These are phyloP conservation scores for Ilex paraguariensis DNA, from an alignment of 305 asterid genomes.

Conservation along the genomic window DNA sequence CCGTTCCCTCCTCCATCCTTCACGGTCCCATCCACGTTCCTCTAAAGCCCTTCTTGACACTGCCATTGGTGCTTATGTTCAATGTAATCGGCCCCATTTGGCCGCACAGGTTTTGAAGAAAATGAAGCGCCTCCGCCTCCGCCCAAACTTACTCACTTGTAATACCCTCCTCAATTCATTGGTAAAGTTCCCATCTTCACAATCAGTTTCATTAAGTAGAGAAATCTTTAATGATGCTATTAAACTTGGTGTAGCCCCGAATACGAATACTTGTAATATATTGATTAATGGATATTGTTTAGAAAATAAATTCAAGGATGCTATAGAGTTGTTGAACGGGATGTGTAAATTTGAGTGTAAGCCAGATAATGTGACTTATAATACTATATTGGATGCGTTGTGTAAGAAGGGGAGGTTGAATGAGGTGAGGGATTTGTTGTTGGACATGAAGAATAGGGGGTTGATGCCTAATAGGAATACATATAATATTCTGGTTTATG, in stretches of 20 bases:
- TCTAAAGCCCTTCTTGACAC: slow-evolving; percentile 48
- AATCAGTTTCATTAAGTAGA: slow-evolving; percentile 32
- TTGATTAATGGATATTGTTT: slow-evolving; percentile 71
- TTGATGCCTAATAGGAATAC: slow-evolving; percentile 55
- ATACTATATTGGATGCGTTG: slow-evolving; percentile 57
- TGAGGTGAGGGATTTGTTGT: slow-evolving; percentile 60
- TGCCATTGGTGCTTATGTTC: slow-evolving; percentile 59
- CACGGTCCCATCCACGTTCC: slow-evolving; percentile 38
- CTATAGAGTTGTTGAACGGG: slow-evolving; percentile 42
- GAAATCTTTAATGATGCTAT: slow-evolving; percentile 69
- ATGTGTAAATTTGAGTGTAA: slow-evolving; percentile 50
- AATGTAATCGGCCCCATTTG: slow-evolving; percentile 51
- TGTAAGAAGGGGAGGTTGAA: slow-evolving; percentile 71
- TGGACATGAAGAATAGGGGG: slow-evolving; percentile 68
- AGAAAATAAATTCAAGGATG: slow-evolving; percentile 53
- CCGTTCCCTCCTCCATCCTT: slow-evolving; percentile 43
- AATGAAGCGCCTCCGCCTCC: slow-evolving; percentile 57
- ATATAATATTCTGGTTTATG: slow-evolving; percentile 67
- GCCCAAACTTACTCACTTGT: slow-evolving; percentile 43
- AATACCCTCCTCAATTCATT: slow-evolving; percentile 49
- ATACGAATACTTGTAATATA: slow-evolving; percentile 58
- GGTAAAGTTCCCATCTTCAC: slow-evolving; percentile 60
- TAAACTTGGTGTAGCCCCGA: slow-evolving; percentile 52
- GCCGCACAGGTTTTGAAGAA: slow-evolving; percentile 66
- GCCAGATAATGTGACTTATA: slow-evolving; percentile 73